phyloP scores from a whole-genome alignment of 148 eudicot genomes.

The Selenicereus undatus region DNA sequence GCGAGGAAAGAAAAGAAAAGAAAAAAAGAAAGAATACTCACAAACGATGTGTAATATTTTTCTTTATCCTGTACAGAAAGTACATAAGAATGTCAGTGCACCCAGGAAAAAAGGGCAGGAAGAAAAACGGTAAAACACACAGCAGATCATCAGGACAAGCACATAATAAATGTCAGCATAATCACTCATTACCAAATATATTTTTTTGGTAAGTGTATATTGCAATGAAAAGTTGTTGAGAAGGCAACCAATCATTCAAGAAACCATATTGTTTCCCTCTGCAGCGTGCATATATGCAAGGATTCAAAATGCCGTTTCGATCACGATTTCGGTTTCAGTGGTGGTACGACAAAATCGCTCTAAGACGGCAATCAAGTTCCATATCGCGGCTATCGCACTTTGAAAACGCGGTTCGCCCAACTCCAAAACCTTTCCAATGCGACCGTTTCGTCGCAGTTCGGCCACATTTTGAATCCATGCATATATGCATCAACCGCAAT shows the following conservation, averaged over 20 bases:
- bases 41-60: constrained; percentile 42
- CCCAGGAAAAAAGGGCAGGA: background rate
- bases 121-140: background rate
- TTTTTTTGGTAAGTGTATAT: too few relatives aligned
- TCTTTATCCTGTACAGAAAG: constrained; percentile 39
- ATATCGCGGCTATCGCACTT: too few relatives aligned
- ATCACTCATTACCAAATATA: background rate
- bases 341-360: too few relatives aligned
- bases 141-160: background rate
- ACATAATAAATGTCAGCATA: background rate
- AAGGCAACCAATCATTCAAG: background rate
- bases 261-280: background rate
- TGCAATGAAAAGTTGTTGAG: background rate
- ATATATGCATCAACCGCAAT: background rate
- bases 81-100: constrained; percentile 6
- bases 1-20: background rate
- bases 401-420: too few relatives aligned
- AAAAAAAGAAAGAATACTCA: constrained; percentile 33
- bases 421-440: too few relatives aligned
- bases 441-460: too few relatives aligned
- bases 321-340: too few relatives aligned
- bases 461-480: too few relatives aligned
- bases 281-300: background rate
- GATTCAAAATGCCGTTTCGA: too few relatives aligned
- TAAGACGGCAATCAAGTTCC: too few relatives aligned